Evolutionary conservation across 768 basidiomycete genomes (phyloP).

Genomic region (Lactifluus volemus): DNA sequence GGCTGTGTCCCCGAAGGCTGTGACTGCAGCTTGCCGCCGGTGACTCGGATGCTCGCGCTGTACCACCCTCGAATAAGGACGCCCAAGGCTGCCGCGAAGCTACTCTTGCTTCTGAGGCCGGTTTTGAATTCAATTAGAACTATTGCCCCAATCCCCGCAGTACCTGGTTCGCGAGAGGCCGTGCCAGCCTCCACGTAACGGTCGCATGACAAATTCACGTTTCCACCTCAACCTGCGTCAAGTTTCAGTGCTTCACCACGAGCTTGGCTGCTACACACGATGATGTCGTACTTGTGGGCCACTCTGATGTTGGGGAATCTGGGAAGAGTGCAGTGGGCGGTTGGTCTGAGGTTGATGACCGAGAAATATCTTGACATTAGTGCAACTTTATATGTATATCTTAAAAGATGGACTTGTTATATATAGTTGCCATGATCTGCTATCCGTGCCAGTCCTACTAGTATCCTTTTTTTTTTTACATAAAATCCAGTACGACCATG

Average conservation of each 20-base stretch:
- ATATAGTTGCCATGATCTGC: background rate
- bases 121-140: constrained; percentile 2
- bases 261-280: background rate
- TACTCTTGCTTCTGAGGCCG: background rate
- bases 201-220: constrained; percentile 8
- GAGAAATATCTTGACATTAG: background rate
- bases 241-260: background rate
- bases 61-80: no score
- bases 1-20: background rate
- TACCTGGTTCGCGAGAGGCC: background rate
- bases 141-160: background rate
- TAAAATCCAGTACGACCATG: no score
- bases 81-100: background rate
- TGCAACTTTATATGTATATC: background rate
- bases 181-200: background rate
- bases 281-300: constrained; percentile 2
- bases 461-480: no score
- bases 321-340: constrained; percentile 1
- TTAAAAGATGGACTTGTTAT: background rate
- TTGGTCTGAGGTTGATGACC: constrained; percentile 8
- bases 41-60: no score
- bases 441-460: background rate
- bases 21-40: background rate
- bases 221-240: constrained; percentile 4
- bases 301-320: constrained; percentile 4